Evolutionary conservation across 2,329 filamentous ascomycete genomes (phyloP), one percentile per base, ranked within the genome.

Genomic region (Arachnomyces sp.): DNA sequence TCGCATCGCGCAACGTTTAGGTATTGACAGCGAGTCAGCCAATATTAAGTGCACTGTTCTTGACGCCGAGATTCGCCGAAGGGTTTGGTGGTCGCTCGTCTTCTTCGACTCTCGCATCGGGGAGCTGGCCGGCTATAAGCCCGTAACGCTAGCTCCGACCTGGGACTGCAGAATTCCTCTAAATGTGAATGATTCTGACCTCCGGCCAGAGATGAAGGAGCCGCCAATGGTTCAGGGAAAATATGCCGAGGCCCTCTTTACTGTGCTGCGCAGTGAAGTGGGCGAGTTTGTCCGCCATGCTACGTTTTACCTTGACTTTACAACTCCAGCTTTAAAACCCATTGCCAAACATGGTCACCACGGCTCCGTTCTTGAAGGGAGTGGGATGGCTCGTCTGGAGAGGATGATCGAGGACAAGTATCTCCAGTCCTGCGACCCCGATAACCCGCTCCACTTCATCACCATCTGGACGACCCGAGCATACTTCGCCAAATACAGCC

Each of bases 21-120:
- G 80, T 3, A 67, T 86, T n/a, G 78, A 86, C 47, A 72, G 69
- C 30, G 82, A 86, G 53, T 69, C 74, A 2, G 65, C 65, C 2
- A 68, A 75, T 51, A 56, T 46, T 50, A 61, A 55, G 51, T 56
- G 48, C 28, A 47, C 54, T 61, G 3, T 73, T 67, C 21, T 84
- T 40, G 81, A 86, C 51, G 73, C 77, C 3, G 82, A 86, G 60
- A 74, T 84, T 59, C 74, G 82, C 13, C 74, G 82, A 36, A 72
- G 83, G 28, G 63, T 87, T 1, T 86, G 82, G 82, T 87, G 82
- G 82, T 76, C 78, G 25, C 67, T 88, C 12, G 71, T 82, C 11
- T 68, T 77, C 17, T 82, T 85, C 48, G 84, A 88, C 56, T 70
- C 74, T 44, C 78, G 83, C 15, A 74, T 85, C 29, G 73, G 78